phyloP scores from a whole-genome alignment of 768 basidiomycete species.

The Tylopilus balloui region DNA sequence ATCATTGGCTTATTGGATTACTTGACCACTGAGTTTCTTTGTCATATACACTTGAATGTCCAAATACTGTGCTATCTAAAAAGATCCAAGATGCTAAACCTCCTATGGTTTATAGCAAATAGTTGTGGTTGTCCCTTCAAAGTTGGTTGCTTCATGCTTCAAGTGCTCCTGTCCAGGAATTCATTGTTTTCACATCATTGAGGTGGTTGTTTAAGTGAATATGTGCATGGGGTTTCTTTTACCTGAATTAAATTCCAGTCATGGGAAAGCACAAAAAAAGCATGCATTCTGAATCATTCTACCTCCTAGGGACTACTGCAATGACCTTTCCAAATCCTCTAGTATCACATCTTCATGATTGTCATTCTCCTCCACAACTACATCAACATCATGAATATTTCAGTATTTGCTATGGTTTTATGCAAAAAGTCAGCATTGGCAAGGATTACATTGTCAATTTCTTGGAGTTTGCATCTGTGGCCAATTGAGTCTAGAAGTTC shows the following conservation, averaged over 20 bases:
- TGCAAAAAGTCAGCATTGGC: slow-evolving; percentile 76
- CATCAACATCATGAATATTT: slow-evolving; percentile 62
- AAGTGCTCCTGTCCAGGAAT: slow-evolving; percentile 13
- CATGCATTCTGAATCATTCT: slow-evolving; percentile 19
- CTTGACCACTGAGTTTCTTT: too few species aligned
- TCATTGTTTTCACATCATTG: slow-evolving; percentile 3
- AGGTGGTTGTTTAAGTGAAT: slow-evolving; percentile 32
- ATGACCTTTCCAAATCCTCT: slow-evolving; percentile 8
- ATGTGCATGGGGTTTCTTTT: slow-evolving; percentile 34
- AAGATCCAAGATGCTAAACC: too few species aligned
- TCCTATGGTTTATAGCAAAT: too few species aligned
- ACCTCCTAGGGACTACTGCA: slow-evolving; percentile 5
- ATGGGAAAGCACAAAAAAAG: slow-evolving; percentile 10
- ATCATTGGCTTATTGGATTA: too few species aligned
- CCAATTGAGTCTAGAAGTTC: slow-evolving; percentile 62
- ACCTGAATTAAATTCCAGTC: slow-evolving; percentile 8
- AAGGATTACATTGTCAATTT: slow-evolving; percentile 75
- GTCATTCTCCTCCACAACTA: slow-evolving; percentile 12
- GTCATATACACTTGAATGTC: too few species aligned
- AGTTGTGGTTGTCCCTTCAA: too few species aligned
- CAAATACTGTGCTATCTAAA: too few species aligned
- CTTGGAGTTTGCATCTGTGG: slow-evolving; percentile 73
- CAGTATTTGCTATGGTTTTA: slow-evolving; percentile 70
- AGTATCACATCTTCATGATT: slow-evolving; percentile 18
- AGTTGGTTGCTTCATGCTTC: slow-evolving; percentile 54